Evolutionary conservation across 768 basidiomycete genomes (phyloP), one percentile per base, ranked within the genome.

Genomic region (Symmetrospora coprosmae): DNA sequence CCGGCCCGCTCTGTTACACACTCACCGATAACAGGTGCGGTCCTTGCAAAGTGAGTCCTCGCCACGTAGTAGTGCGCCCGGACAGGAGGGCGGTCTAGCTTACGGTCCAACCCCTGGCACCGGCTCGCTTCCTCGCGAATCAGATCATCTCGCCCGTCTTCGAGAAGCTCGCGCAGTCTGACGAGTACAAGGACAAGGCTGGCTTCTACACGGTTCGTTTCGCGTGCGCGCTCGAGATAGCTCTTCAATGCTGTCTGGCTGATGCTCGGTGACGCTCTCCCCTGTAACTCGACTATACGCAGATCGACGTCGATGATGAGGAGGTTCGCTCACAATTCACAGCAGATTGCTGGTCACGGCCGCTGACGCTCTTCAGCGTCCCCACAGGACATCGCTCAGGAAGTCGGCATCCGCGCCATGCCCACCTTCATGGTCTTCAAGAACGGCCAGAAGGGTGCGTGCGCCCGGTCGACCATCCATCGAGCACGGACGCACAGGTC

Each of bases 181-280:
- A 66, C 4, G 69, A 71, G 21, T 67, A 65, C 46, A 61, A 70
- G 0, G 73, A 68, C 5, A 51, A 60, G 8, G 68, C 82, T 56
- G 75, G 77, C 16, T 82, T 84, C 69, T 83, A 82, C 76, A 84
- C 83, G 68, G 81, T 87, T 47, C 79, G 87, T 62, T 77, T 84
- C 27, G 84, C 86, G 64, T 75, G 74, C 35, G 78, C 78, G 51
- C 61, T 68, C 3, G 66, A 60, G 30, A 52, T n/a, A n/a, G n/a
- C n/a, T n/a, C n/a, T n/a, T n/a, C n/a, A n/a, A n/a, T n/a, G n/a
- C n/a, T n/a, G n/a, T n/a, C n/a, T n/a, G n/a, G n/a, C n/a, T n/a
- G n/a, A n/a, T n/a, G n/a, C n/a, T n/a, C n/a, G n/a, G n/a, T n/a
- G n/a, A n/a, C n/a, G n/a, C n/a, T n/a, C 58, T 33, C 53, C 50